Percentiles rank a stretch among this genome's conserved stretches.
phyloP scores from a whole-genome alignment of 2,329 filamentous ascomycete genomes.

The Talaromyces marneffei region DNA sequence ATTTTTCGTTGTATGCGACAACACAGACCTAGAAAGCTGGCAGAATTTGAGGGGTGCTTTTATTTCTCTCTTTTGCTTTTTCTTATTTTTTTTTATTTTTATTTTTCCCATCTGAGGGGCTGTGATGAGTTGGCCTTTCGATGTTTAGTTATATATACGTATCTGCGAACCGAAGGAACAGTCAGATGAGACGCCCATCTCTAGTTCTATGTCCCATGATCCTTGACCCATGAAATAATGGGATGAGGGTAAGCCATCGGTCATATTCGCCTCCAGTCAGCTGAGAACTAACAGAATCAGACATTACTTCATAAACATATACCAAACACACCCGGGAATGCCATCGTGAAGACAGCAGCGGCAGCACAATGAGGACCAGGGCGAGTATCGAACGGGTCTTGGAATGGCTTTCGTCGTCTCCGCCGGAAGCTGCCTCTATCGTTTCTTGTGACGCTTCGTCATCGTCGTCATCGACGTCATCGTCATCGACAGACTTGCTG shows the following conservation, averaged over 20 bases:
- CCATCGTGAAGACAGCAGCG: background rate
- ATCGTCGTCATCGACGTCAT: background rate
- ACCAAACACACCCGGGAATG: background rate
- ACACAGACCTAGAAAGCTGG: background rate
- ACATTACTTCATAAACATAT: background rate
- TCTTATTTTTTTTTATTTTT: background rate
- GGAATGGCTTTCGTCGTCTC: conserved; percentile 11
- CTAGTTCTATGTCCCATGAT: background rate
- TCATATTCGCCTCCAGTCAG: background rate
- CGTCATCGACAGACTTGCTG: background rate
- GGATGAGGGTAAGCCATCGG: background rate
- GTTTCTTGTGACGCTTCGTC: background rate
- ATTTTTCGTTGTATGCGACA: background rate
- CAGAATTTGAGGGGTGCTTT: background rate
- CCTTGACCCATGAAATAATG: background rate
- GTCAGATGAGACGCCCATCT: background rate
- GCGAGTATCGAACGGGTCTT: conserved; percentile 7
- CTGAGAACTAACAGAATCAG: background rate
- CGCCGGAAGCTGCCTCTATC: background rate
- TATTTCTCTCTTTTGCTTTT: too few species aligned
- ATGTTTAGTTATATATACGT: background rate
- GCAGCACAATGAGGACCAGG: background rate
- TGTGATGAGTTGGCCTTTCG: background rate
- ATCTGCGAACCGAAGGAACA: background rate
- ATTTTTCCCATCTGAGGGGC: background rate